Evolutionary conservation across 2,329 filamentous ascomycete species (phyloP), one percentile per base, ranked within the genome.

Genomic region (Pyricularia sp.): DNA sequence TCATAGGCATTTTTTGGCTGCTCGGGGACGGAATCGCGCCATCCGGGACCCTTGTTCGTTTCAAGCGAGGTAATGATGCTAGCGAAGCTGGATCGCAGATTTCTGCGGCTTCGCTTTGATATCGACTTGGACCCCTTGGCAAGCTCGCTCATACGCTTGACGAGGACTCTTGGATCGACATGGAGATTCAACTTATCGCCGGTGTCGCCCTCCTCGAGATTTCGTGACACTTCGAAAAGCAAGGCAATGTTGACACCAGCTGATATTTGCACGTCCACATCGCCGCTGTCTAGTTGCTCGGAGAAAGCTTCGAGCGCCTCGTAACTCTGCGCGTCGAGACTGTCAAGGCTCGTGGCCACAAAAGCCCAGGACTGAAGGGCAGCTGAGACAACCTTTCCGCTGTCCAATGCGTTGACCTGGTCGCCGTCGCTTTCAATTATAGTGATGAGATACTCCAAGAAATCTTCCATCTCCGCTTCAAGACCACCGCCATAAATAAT

Each of bases 181-280:
- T 81, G 81, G 67, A 87, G 77, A 69, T 83, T 79, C 73, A 82
- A 81, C 11, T 80, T 78, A 71, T 85, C 80, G 61, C 81, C 84
- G 1, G 80, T 83, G 69, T 83, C 81, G 28, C 20, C 55, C 26
- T 82, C 79, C 71, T 86, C 81, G 69, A 84, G 79, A 14, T 79
- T 78, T 42, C 84, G 81, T 2, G 82, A 82, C 71, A 91, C 90
- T 77, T 97, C 93, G 74, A 92, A 94, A 12, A 97, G 82, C 11
- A 96, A 82, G 0, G 93, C 93, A 70, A 97, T 93, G 76, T 92
- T 92, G 75, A 90, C 87, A 3, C 90, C 92, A 0, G 92, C 90
- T 3, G 90, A 88, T 64, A 92, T 88, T 74, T 95, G 92, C 0
- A 97, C 91, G 10, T 85, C 82, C 0, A 88, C 81, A 70, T 93